Evolutionary conservation across 805 yeast genomes (phyloP), one percentile per base, ranked within the genome.

Genomic region (Hanseniaspora hatyaiensis): DNA sequence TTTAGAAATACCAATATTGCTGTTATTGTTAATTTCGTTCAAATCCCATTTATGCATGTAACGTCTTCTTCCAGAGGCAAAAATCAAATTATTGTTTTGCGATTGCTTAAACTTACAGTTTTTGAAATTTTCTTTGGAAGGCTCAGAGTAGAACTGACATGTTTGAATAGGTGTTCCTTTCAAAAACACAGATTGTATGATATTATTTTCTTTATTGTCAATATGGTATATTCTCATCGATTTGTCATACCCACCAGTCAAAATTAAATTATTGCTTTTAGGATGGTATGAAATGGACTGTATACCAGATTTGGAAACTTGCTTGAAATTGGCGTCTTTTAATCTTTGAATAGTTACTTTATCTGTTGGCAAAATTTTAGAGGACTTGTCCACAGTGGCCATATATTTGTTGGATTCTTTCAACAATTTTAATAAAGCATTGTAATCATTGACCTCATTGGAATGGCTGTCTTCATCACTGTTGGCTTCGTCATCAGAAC

Each of bases 1-100:
- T 65, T 88, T 92, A 54, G 87, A 95, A 37, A 87, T 77, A 16
- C 68, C 70, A 1, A 64, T 59, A 18, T 53, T 47, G n/a, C 52
- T 40, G 6, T 53, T 49, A 19, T 52, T 41, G 28, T 53, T 44
- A 11, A 89, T 87, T 1, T 73, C 66, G 13, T 77, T 75, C 43
- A 92, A 69, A 62, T 87, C 88, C 95, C 97, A 88, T 41, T 86
- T 79, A 65, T 82, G 85, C 85, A 92, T 80, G 60, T 80, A 88
- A 50, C 84, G 73, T 67, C 98, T 77, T 66, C 96, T 77, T 51
- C 97, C 98, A 52, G 82, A 95, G 2, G 94, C 83, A 59, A 76
- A 80, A 8, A 89, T 52, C 8, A 45, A 18, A 24, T 45, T 68
- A 66, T 55, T 70, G 67, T 58, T 68, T 72, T 52, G 54, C 6